Base-by-base conservation (phyloP, 148 eudicot species). In the Euryodendron excelsum region DNA sequence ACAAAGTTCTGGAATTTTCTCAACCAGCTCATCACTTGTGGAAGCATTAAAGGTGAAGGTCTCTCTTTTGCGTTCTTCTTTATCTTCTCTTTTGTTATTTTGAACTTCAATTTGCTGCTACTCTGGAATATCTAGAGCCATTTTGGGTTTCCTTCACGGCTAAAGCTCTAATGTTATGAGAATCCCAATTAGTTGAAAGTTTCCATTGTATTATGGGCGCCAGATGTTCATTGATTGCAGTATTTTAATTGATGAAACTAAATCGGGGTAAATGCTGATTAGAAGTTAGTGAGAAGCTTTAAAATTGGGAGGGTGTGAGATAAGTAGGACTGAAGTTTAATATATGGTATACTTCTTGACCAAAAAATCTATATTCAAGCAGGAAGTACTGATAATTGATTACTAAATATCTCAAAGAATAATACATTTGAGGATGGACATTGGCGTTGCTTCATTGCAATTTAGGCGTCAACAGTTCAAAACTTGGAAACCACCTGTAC, bases 21-120 rank as follows among this genome's bases (percentile, higher is more conserved):
- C 47, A 83, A 85, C 73, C 80, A 80, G 73, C 82, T 89, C 53
- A 82, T 89, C 73, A 85, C 86, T 60, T 72, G 81, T 37, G 88
- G 87, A 64, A 85, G 86, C 83, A 87, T 89, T 27, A 83, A 85
- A 85, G 89, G 91, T 89, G 76, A 50, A 15, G 30, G 28, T 45
- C 65, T 62, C 17, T 62, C 30, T 41, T 41, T 41, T 41, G 45
- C 45, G n/a, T 56, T 10, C 13, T 53, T n/a, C 37, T 73, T 74
- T 71, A 30, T 23, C 3, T 15, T 44, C 28, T 74, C 18, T 80
- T 3, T 69, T 39, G 45, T 37, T 34, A 23, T 44, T 23, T 25
- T 44, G 25, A 23, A 10, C 48, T 69, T 23, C n/a, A 67, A 60
- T 12, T 39, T n/a, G 20, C 23, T 39, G 48, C 27, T 44, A 8